Percentiles rank a stretch among this genome's conserved stretches.
Conservation (phyloP, 805 yeast species). For the Starmerella geochares region DNA sequence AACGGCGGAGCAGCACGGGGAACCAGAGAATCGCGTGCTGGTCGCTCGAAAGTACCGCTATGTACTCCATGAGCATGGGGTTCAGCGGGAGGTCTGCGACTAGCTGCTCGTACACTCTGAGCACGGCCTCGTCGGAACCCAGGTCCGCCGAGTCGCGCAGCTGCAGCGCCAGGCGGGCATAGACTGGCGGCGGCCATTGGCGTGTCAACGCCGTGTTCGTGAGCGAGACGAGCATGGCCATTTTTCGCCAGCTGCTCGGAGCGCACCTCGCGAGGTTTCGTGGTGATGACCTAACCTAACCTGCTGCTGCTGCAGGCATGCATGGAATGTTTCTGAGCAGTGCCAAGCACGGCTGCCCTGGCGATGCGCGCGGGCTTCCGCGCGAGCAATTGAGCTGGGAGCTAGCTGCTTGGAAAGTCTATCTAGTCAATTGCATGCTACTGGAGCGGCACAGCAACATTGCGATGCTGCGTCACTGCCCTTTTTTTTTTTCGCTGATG, state of each 20-base stretch:
- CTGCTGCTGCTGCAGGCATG: not conserved
- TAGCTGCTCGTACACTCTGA: constrained; percentile 8
- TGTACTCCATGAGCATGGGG: constrained; percentile 29
- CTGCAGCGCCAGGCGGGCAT: constrained; percentile 27
- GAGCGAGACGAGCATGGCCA: constrained; percentile 19
- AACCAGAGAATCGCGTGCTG: constrained; percentile 23
- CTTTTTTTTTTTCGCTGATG: no score
- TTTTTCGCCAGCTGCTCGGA: constrained; percentile 3
- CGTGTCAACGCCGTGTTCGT: constrained; percentile 25
- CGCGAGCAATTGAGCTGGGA: no score
- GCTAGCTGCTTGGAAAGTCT: no score
- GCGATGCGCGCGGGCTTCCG: no score
- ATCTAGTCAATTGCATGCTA: no score
- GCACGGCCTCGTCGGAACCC: constrained; percentile 3
- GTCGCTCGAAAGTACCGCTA: constrained; percentile 24
- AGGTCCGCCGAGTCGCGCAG: constrained; percentile 25
- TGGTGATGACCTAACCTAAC: not conserved
- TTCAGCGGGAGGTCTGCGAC: constrained; percentile 12
- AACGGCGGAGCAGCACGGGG: constrained; percentile 15
- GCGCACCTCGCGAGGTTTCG: not conserved
- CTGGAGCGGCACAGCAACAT: no score
- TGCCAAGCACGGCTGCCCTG: no score
- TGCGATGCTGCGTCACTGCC: no score
- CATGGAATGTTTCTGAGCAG: no score
- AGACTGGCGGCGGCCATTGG: constrained; percentile 26